Evolutionary conservation across 176 grass and related monocot species (phyloP).

Genomic region (Carex pumila): DNA sequence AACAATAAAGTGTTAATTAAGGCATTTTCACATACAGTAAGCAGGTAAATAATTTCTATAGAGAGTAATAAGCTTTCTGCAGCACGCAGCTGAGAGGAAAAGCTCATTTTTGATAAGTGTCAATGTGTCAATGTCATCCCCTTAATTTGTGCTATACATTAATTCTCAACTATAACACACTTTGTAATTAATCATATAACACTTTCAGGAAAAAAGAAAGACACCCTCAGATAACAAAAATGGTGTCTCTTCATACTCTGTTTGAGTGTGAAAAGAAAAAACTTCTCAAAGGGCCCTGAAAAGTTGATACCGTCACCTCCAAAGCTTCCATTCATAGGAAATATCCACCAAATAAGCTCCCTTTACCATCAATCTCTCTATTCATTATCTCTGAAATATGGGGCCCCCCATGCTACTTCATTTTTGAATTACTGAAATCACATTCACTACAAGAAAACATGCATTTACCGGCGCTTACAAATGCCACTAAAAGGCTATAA

Average conservation of each 20-base stretch:
- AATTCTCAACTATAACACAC: neutral
- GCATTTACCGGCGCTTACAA: no score
- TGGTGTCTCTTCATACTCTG: neutral
- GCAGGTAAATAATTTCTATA: no score
- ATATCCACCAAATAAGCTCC: constrained; percentile 18
- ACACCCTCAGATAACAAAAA: neutral
- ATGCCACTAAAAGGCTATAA: no score
- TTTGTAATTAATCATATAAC: no score
- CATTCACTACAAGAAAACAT: no score
- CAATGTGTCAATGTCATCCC: neutral
- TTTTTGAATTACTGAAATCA: no score
- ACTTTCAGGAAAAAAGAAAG: no score
- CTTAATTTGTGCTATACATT: neutral
- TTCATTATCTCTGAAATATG: constrained; percentile 11
- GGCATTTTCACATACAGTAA: no score
- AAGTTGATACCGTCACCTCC: constrained; percentile 10
- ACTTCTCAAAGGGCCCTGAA: neutral
- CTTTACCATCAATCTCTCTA: constrained; percentile 16
- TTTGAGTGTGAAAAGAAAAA: neutral
- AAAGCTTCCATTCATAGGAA: constrained; percentile 6
- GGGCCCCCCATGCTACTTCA: constrained; percentile 19
- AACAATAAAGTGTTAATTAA: no score
- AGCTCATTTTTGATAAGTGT: no score
- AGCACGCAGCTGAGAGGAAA: no score
- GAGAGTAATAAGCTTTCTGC: no score